These are phyloP conservation scores for Zygosaccharomyces siamensis DNA, from an alignment of 805 yeast species.

Conservation along the genomic window DNA sequence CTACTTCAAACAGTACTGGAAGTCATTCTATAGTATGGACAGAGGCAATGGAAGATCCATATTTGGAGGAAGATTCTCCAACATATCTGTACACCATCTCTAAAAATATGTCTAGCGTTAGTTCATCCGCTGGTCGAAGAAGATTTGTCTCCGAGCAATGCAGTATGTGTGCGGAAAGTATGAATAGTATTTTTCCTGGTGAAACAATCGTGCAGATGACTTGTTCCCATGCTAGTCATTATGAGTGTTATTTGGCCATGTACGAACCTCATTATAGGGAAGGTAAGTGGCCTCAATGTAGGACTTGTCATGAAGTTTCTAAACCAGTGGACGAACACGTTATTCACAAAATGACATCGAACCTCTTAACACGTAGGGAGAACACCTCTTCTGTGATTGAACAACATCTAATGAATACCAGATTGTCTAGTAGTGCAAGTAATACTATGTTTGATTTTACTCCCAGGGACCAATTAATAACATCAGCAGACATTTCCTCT, in stretches of 20 bases:
- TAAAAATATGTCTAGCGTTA: slow-evolving; percentile 15
- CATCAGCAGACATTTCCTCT: slow-evolving; percentile 28
- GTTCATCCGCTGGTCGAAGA: slow-evolving; percentile 19
- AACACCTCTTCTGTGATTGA: slow-evolving; percentile 4
- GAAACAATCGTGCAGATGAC: slow-evolving; percentile 41
- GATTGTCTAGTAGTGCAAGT: slow-evolving; percentile 10
- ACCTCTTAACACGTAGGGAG: slow-evolving; percentile 11
- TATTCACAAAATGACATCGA: slow-evolving; percentile 26
- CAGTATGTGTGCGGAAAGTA: slow-evolving; percentile 43
- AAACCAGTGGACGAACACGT: slow-evolving; percentile 31
- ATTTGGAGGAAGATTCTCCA: slow-evolving; percentile 26
- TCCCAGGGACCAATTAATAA: slow-evolving; percentile 30
- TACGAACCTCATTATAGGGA: slow-evolving; percentile 18
- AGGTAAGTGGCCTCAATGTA: slow-evolving; percentile 27
- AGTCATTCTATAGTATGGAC: slow-evolving; percentile 13
- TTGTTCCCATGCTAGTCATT: slow-evolving; percentile 44
- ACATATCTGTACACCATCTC: slow-evolving; percentile 16
- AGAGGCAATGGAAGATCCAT: slow-evolving; percentile 16
- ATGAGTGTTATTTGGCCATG: slow-evolving; percentile 39
- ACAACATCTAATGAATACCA: slow-evolving; percentile 22
- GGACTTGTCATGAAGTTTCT: slow-evolving; percentile 22
- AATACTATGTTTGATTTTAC: slow-evolving; percentile 18
- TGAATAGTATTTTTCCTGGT: slow-evolving; percentile 38
- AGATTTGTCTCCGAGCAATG: slow-evolving; percentile 34
- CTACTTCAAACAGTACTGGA: slow-evolving; percentile 5